A percentile compares a stretch with the other conserved stretches of the same genome.
Conservation (phyloP, 495 filamentous ascomycete genomes). For the Pyrenula aspistea region DNA sequence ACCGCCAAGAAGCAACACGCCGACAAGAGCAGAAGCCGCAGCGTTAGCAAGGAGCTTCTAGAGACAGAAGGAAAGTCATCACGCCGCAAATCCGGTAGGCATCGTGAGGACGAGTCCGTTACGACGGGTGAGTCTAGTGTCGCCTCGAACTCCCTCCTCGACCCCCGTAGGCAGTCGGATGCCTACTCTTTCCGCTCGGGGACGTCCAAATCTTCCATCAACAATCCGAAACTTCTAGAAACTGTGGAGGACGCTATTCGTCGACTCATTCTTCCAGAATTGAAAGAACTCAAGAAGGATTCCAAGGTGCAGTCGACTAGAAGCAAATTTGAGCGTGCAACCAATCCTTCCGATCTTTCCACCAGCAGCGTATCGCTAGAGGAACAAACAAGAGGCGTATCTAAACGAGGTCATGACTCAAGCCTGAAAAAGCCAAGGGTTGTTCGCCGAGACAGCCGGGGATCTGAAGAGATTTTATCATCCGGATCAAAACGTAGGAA, state of each 20-base stretch:
- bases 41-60: constrained; percentile 47
- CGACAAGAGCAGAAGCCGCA: constrained; percentile 44
- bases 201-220: constrained; percentile 75
- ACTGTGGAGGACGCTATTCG: constrained; percentile 95
- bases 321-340: constrained; percentile 48
- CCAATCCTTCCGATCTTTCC: constrained; percentile 47
- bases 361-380: constrained; percentile 52
- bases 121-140: constrained; percentile 65
- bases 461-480: constrained; percentile 5
- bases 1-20: constrained; percentile 33
- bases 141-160: constrained; percentile 56
- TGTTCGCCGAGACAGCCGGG: constrained; percentile 11
- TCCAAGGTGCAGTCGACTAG: constrained; percentile 55
- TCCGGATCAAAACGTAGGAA: constrained; percentile 27
- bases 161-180: constrained; percentile 58
- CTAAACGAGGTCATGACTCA: constrained; percentile 59
- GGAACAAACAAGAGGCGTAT: constrained; percentile 42
- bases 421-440: constrained; percentile 45
- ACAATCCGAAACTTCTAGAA: constrained; percentile 89
- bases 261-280: constrained; percentile 79
- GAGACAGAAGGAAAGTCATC: constrained; percentile 45
- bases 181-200: constrained; percentile 65
- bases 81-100: constrained; percentile 48
- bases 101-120: constrained; percentile 49
- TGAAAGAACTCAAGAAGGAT: constrained; percentile 82